A percentile compares a stretch with the other conserved stretches of the same genome.
Conservation (phyloP, 164 flowering plant species). For the Nymphaea colorata region DNA sequence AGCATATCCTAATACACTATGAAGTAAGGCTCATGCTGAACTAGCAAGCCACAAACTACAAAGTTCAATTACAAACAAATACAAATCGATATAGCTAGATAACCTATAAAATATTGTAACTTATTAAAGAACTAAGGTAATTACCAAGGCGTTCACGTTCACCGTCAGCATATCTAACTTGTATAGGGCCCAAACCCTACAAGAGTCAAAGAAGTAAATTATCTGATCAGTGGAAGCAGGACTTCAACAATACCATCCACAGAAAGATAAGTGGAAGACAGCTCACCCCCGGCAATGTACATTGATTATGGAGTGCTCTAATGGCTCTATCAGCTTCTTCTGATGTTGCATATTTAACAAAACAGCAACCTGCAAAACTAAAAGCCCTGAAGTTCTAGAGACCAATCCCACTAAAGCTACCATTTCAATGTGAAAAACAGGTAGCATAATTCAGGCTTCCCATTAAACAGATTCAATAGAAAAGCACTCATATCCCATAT, state of each 20-base stretch:
- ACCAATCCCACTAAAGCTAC: background rate
- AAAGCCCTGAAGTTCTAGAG: constrained; percentile 5
- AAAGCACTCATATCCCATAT: no score
- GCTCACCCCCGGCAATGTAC: constrained; percentile 88
- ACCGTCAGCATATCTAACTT: constrained; percentile 98
- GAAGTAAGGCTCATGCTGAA: no score
- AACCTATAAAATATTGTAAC: background rate
- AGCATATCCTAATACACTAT: no score
- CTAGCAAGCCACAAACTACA: no score
- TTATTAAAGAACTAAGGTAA: constrained; percentile 5
- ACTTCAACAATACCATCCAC: background rate
- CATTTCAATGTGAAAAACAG: background rate
- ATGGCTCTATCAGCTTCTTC: constrained; percentile 97
- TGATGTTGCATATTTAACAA: constrained; percentile 79
- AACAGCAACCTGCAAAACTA: constrained; percentile 91
- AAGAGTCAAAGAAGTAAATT: constrained; percentile 9
- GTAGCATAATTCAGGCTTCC: background rate
- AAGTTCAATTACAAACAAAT: background rate
- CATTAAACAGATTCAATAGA: no score
- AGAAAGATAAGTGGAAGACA: background rate
- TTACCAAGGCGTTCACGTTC: constrained; percentile 95
- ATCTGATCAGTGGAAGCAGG: background rate
- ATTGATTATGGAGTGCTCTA: constrained; percentile 77
- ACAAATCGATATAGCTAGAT: background rate
- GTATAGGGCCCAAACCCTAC: constrained; percentile 88